phyloP scores from a whole-genome alignment of 23 red algal genomes.

The Gracilariopsis chorda region DNA sequence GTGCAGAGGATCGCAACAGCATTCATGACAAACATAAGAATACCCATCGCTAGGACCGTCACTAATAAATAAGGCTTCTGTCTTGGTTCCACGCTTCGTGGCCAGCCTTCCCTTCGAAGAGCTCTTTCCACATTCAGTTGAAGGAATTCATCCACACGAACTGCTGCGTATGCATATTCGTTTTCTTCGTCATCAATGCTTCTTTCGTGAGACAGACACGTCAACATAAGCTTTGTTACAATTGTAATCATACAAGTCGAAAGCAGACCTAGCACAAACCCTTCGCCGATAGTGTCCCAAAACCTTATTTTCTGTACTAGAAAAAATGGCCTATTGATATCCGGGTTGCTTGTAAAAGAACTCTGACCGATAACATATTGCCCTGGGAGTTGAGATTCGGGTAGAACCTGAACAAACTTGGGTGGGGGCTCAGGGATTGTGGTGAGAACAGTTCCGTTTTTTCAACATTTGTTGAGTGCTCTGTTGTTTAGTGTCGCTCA shows the following conservation, averaged over 20 bases:
- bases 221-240: conserved; percentile 19
- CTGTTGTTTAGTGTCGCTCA: too few relatives aligned
- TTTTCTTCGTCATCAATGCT: neutral
- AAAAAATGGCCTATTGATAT: neutral
- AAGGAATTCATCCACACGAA: neutral
- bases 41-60: neutral
- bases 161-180: neutral
- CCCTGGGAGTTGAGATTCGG: neutral
- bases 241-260: conserved; percentile 26
- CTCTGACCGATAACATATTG: neutral
- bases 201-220: neutral
- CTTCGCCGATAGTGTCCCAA: neutral
- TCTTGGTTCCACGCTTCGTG: neutral
- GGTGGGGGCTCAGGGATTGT: neutral
- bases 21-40: neutral
- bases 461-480: too few relatives aligned
- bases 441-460: conserved; percentile 1
- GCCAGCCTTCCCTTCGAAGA: neutral
- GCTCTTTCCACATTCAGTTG: neutral
- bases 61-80: neutral
- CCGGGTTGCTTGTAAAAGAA: neutral
- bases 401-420: neutral
- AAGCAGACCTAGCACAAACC: conserved; percentile 32
- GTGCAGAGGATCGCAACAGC: conserved; percentile 18
- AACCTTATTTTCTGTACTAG: neutral